Percentiles rank a stretch among this genome's conserved stretches.
Conservation (phyloP, 805 yeast genomes). For the Candida insectorum region DNA sequence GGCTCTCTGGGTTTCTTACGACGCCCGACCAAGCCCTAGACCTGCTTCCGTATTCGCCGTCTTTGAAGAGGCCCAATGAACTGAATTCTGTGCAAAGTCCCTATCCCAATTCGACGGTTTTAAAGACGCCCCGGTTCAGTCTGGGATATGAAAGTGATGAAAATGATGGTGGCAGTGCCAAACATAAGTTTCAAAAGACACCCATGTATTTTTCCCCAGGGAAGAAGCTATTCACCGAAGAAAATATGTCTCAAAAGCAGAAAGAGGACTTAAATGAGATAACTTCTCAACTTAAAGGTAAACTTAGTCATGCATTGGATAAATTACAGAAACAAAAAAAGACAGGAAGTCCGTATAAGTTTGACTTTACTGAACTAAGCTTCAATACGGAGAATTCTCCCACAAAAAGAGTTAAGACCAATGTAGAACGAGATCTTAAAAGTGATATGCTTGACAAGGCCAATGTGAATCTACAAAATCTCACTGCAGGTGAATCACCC, state of each 20-base stretch:
- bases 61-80: conserved; percentile 31
- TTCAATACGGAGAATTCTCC: conserved; percentile 22
- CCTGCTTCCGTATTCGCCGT: conserved; percentile 35
- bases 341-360: conserved; percentile 15
- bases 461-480: conserved; percentile 34
- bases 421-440: conserved; percentile 9
- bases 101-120: conserved; percentile 15
- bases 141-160: conserved; percentile 29
- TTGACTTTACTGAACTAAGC: conserved; percentile 30
- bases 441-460: conserved; percentile 18
- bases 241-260: conserved; percentile 8
- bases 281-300: conserved; percentile 34
- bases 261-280: conserved; percentile 37
- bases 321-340: conserved; percentile 30
- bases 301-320: conserved; percentile 38
- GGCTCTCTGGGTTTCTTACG: conserved; percentile 28
- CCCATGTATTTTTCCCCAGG: conserved; percentile 42
- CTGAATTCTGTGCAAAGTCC: conserved; percentile 34
- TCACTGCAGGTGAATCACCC: conserved; percentile 16
- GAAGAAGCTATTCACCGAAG: conserved; percentile 32
- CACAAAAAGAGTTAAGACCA: conserved; percentile 19
- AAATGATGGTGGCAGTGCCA: conserved; percentile 12
- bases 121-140: conserved; percentile 32
- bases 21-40: conserved; percentile 36
- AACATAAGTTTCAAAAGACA: conserved; percentile 30